Percentiles rank a stretch among this genome's conserved stretches.
Evolutionary conservation across 345 rosid species (phyloP).

Genomic region (Brassica carinata): DNA sequence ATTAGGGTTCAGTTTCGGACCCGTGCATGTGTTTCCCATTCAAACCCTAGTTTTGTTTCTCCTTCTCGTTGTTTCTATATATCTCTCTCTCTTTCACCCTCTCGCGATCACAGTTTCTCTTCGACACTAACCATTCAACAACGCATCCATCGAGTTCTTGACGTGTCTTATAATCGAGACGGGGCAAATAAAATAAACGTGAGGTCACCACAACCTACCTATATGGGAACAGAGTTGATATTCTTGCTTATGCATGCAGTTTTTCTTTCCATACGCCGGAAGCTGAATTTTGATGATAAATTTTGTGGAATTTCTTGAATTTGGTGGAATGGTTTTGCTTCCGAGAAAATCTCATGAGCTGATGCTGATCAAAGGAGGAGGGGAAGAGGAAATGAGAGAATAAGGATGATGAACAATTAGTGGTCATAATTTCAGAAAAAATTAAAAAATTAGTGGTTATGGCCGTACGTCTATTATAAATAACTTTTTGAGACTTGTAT

Average conservation of each 20-base stretch:
- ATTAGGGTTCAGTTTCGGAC: constrained; percentile 65
- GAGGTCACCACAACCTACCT: constrained; percentile 10
- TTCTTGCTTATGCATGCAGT: not conserved
- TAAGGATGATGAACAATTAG: constrained; percentile 8
- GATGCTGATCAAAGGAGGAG: constrained; percentile 30
- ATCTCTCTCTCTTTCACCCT: not conserved
- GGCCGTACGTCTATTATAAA: constrained; percentile 26
- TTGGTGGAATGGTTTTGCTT: constrained; percentile 11
- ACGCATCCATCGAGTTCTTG: constrained; percentile 13
- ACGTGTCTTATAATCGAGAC: constrained; percentile 22
- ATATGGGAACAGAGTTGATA: constrained; percentile 1
- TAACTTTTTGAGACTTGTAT: not conserved
- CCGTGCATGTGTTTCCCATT: constrained; percentile 95
- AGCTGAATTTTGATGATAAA: constrained; percentile 5
- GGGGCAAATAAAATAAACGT: constrained; percentile 10
- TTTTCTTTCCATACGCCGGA: constrained; percentile 13
- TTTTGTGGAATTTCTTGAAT: not conserved
- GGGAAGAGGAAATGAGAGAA: constrained; percentile 9
- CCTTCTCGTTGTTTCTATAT: constrained; percentile 1
- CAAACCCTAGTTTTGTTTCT: constrained; percentile 28
- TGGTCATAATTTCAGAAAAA: not conserved
- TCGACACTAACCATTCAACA: not conserved
- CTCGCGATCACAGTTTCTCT: not conserved
- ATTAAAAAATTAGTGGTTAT: constrained; percentile 8
- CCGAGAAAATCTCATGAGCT: constrained; percentile 30